Base-by-base conservation (phyloP, 2,329 filamentous ascomycete species). In the Escovopsis sp. region DNA sequence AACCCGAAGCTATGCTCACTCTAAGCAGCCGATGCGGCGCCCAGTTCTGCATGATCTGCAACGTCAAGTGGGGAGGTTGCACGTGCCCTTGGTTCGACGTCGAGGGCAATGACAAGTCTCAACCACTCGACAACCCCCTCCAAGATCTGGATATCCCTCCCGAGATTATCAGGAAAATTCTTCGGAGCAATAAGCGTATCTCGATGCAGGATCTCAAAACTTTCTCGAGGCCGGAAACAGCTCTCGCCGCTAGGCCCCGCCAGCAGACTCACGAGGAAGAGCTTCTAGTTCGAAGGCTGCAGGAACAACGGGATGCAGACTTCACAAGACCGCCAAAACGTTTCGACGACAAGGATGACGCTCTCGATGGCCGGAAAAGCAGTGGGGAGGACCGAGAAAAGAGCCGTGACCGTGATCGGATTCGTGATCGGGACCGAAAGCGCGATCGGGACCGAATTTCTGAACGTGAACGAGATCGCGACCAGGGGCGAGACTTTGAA, bases 21-120 rank as follows among this genome's bases (percentile, higher is more conserved):
- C 19, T 7, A 28, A 51, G 26, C 42, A 78, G 80, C 58, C 82
- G 78, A 43, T 94, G 87, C 55, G 80, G 75, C 42, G 84, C 84
- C 26, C 75, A 93, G 52, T 93, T 93, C 55, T 94, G 87, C 63
- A 87, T 91, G 75, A 72, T 85, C 26, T 94, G 87, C 56, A 86
- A 83, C 19, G 57, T 67, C 30, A 82, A 82, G 52, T 93, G 86
- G 85, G 89, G 85, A 62, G 78, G 70, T 1, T 94, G 86, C 55
- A 77, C 83, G 42, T 94, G 86, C 50, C 80, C 83, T 0, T 85
- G 79, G 77, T 87, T 88, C 66, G 83, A 79, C 55, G 75, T 79
- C 52, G 70, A 75, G 26, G 49, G 57, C 39, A 42, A 40, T 40
- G 40, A 28, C 23, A 46, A 44, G 28, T 43, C 33, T 33, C 36